Percentiles rank a stretch among this genome's conserved stretches.
Conservation (phyloP, 2,329 filamentous ascomycete genomes). For the Epichloe brachyelytri region DNA sequence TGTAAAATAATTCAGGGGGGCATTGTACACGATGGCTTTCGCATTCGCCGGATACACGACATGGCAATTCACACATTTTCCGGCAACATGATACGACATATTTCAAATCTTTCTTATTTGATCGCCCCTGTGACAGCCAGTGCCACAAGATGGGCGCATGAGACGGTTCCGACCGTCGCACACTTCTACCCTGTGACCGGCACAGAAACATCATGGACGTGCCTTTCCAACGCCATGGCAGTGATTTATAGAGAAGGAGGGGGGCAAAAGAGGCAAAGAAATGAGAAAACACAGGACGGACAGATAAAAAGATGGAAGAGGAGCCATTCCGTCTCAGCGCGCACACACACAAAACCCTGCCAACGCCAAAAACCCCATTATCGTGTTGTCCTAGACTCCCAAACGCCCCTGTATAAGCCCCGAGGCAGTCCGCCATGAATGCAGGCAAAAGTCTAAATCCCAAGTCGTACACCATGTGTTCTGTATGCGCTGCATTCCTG, state of each 20-base stretch:
- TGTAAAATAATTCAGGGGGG: no score
- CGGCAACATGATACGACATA: neutral
- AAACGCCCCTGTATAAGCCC: slow-evolving; percentile 1
- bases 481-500: neutral
- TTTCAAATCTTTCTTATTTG: neutral
- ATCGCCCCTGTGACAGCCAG: neutral
- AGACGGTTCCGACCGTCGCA: slow-evolving; percentile 4
- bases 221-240: neutral
- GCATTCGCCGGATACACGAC: neutral
- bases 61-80: neutral
- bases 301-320: neutral
- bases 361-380: neutral
- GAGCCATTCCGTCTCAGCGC: no score
- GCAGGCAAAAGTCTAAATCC: neutral
- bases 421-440: neutral
- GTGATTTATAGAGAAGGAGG: neutral
- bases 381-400: neutral
- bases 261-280: neutral
- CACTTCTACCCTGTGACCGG: neutral
- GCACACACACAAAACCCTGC: neutral
- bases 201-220: neutral
- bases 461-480: neutral
- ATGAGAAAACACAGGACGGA: neutral
- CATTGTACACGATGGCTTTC: no score
- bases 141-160: neutral